Conservation (phyloP, 768 basidiomycete species). For the Termitomyces sp. region DNA sequence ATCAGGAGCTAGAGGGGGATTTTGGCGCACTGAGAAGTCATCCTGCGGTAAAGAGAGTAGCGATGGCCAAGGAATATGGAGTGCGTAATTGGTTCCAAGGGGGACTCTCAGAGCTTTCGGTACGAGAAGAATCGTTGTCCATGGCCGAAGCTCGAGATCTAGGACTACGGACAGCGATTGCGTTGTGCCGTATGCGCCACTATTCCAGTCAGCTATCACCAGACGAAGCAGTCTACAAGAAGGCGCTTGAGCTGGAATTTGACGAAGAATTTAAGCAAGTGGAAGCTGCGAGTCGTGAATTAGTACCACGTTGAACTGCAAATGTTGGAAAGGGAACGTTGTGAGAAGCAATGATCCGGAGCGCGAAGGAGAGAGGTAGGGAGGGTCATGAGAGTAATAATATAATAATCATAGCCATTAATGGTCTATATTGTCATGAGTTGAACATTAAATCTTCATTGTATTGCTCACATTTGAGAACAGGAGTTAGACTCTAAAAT, state of each 20-base stretch:
- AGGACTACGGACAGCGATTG: conserved; percentile 4
- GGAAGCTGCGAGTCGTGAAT: background rate
- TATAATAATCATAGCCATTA: too few species aligned
- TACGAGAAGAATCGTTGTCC: background rate
- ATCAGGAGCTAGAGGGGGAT: background rate
- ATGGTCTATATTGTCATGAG: too few species aligned
- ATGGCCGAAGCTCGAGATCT: background rate
- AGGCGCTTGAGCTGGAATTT: background rate
- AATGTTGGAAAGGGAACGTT: background rate
- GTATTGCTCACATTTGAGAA: too few species aligned
- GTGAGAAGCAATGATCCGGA: background rate
- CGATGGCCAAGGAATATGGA: conserved; percentile 2
- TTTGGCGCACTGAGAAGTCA: background rate
- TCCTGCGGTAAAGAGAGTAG: background rate
- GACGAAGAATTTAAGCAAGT: background rate
- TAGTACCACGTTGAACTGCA: background rate
- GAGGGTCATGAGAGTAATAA: too few species aligned
- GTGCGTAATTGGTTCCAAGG: conserved; percentile 3
- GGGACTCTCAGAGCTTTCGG: background rate
- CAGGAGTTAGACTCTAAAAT: too few species aligned
- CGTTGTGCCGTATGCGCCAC: conserved; percentile 3
- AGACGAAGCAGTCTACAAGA: background rate
- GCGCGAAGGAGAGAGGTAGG: background rate
- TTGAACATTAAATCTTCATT: too few species aligned
- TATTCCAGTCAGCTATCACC: background rate